A percentile compares a stretch with the other conserved stretches of the same genome.
Evolutionary conservation across 441 rosid species (phyloP).

Genomic region (Raphanus hybrid): DNA sequence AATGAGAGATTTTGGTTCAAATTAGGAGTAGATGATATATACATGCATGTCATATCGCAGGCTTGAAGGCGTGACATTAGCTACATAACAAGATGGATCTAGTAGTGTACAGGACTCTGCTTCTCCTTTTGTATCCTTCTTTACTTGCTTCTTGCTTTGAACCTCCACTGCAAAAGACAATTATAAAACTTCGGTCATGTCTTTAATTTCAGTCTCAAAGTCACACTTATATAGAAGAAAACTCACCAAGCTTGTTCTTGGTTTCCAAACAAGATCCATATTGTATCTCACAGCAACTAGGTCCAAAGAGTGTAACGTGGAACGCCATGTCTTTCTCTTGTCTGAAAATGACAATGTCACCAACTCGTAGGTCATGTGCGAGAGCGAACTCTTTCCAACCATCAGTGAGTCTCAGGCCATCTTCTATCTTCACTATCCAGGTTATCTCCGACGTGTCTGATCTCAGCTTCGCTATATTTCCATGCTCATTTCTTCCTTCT

Average conservation of each 20-base stretch:
- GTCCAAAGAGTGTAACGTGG: constrained; percentile 28
- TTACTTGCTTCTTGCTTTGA: constrained; percentile 5
- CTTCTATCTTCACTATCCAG: constrained; percentile 32
- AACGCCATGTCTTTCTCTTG: constrained; percentile 27
- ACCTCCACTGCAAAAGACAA: constrained; percentile 8
- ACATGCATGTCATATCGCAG: constrained; percentile 27
- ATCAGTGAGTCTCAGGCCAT: constrained; percentile 25
- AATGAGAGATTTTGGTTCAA: too few relatives aligned
- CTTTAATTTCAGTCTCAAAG: neutral
- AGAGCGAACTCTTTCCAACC: constrained; percentile 41
- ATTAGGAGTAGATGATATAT: too few relatives aligned
- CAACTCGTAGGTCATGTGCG: constrained; percentile 26
- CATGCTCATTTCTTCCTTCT: constrained; percentile 8
- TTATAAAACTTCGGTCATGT: neutral
- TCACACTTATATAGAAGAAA: constrained; percentile 3
- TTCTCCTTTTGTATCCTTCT: constrained; percentile 16
- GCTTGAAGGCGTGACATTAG: neutral
- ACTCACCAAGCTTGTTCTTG: constrained; percentile 4
- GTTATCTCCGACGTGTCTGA: constrained; percentile 27
- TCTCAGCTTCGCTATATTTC: constrained; percentile 11
- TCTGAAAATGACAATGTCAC: constrained; percentile 31
- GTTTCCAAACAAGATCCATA: constrained; percentile 13
- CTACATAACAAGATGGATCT: constrained; percentile 17
- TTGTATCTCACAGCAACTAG: constrained; percentile 36
- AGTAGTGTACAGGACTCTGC: neutral